A percentile compares a stretch with the other conserved stretches of the same genome.
phyloP scores from a whole-genome alignment of 352 stramenopile genomes.

The Phytophthora kernoviae region DNA sequence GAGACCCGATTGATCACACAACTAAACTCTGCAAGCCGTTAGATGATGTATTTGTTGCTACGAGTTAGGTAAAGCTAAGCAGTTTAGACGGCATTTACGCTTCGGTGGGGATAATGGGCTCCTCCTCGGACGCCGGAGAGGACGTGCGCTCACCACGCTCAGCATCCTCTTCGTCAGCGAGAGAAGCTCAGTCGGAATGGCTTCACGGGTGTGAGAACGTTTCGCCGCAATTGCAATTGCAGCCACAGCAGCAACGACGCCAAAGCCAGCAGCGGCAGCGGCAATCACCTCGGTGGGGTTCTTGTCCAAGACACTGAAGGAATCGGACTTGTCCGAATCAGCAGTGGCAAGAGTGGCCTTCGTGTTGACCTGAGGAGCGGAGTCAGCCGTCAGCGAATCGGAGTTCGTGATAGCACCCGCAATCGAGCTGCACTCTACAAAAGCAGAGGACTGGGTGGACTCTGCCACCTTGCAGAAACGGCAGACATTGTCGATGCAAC shows the following conservation, averaged over 20 bases:
- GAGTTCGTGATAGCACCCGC: not conserved
- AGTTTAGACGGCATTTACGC: slow-evolving; percentile 13
- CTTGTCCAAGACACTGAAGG: not conserved
- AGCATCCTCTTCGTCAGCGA: slow-evolving; percentile 23
- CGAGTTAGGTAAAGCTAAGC: not conserved
- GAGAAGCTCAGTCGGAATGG: slow-evolving; percentile 15
- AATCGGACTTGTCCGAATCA: slow-evolving; percentile 1
- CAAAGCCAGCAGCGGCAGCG: slow-evolving; percentile 23
- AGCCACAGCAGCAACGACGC: slow-evolving; percentile 34
- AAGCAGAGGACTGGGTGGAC: slow-evolving; percentile 23
- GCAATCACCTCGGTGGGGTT: slow-evolving; percentile 9
- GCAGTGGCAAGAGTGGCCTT: slow-evolving; percentile 1
- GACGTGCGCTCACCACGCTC: slow-evolving; percentile 25
- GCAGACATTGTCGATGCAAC: slow-evolving; percentile 48
- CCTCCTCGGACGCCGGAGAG: slow-evolving; percentile 10
- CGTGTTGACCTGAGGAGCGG: not conserved
- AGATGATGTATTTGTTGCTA: no score
- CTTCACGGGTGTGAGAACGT: slow-evolving; percentile 14
- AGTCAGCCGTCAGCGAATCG: slow-evolving; percentile 8
- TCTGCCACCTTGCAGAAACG: slow-evolving; percentile 47
- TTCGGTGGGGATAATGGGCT: slow-evolving; percentile 13
- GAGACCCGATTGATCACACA: no score
- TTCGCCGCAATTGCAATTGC: slow-evolving; percentile 33
- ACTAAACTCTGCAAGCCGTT: no score
- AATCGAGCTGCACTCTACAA: slow-evolving; percentile 27